A percentile compares a stretch with the other conserved stretches of the same genome.
phyloP scores from a whole-genome alignment of 2,329 filamentous ascomycete genomes.

The Xylaria digitata region DNA sequence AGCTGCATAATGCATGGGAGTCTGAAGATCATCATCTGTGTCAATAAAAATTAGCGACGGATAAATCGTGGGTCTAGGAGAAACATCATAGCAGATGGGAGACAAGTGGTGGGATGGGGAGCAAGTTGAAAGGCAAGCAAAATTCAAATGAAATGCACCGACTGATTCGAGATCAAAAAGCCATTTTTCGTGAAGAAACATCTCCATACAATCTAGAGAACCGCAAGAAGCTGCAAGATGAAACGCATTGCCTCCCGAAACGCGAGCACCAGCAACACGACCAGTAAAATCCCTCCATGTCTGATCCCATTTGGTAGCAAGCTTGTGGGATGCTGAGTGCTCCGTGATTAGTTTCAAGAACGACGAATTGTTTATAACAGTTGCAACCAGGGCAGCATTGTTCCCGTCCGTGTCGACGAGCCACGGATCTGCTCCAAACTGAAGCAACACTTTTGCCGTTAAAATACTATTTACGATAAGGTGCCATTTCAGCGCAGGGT shows the following conservation, averaged over 20 bases:
- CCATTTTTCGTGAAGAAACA: slow-evolving; percentile 7
- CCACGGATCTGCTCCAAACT: slow-evolving; percentile 21
- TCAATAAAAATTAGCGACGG: neutral
- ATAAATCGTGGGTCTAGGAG: no score
- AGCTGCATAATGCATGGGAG: slow-evolving; percentile 23
- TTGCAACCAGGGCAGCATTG: neutral
- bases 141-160: slow-evolving; percentile 1
- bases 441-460: slow-evolving; percentile 7
- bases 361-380: neutral
- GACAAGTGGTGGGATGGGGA: neutral
- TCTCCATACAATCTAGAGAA: neutral
- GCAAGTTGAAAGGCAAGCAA: neutral
- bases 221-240: neutral
- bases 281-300: slow-evolving; percentile 2
- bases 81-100: no score
- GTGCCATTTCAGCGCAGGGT: neutral
- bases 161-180: slow-evolving; percentile 11
- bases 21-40: slow-evolving; percentile 13
- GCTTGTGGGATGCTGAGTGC: slow-evolving; percentile 10
- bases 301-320: slow-evolving; percentile 9
- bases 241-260: slow-evolving; percentile 16
- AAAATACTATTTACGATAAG: neutral
- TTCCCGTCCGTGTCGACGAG: neutral
- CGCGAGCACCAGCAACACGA: rapidly evolving
- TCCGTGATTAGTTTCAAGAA: slow-evolving; percentile 1